Conservation (phyloP, 2,329 filamentous ascomycete species). For the Alternaria triticina region DNA sequence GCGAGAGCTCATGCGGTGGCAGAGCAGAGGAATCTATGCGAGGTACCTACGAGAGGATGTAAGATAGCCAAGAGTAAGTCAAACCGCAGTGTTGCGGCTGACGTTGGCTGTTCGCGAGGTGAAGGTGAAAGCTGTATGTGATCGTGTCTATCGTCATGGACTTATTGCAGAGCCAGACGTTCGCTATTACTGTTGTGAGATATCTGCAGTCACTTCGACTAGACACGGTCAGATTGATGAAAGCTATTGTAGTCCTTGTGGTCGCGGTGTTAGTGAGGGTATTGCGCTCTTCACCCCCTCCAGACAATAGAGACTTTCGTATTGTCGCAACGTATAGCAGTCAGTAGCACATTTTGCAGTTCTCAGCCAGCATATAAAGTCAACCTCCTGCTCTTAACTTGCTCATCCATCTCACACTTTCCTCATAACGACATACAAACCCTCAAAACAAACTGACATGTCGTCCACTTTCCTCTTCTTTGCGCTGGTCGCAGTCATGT, state of each 20-base stretch:
- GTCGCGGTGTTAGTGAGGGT: neutral
- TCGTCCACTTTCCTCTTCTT: neutral
- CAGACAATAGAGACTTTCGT: neutral
- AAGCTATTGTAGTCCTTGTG: neutral
- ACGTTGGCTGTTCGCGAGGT: neutral
- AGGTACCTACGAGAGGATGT: neutral
- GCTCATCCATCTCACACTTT: neutral
- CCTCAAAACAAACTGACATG: neutral
- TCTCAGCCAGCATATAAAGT: neutral
- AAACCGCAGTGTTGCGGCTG: accelerated
- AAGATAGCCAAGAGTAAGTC: accelerated
- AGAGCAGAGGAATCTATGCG: neutral
- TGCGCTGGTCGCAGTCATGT: neutral
- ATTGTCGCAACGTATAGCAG: neutral
- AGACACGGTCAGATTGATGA: neutral
- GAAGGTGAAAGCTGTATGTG: neutral
- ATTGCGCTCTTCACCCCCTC: neutral
- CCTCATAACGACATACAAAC: neutral
- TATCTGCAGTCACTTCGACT: neutral
- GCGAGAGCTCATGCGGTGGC: neutral
- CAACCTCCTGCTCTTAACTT: neutral
- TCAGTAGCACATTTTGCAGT: neutral
- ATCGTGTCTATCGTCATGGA: neutral
- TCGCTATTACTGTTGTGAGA: neutral
- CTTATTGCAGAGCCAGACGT: neutral